phyloP scores from a whole-genome alignment of 2,329 filamentous ascomycete genomes.

The Chaetothyriales sp. region DNA sequence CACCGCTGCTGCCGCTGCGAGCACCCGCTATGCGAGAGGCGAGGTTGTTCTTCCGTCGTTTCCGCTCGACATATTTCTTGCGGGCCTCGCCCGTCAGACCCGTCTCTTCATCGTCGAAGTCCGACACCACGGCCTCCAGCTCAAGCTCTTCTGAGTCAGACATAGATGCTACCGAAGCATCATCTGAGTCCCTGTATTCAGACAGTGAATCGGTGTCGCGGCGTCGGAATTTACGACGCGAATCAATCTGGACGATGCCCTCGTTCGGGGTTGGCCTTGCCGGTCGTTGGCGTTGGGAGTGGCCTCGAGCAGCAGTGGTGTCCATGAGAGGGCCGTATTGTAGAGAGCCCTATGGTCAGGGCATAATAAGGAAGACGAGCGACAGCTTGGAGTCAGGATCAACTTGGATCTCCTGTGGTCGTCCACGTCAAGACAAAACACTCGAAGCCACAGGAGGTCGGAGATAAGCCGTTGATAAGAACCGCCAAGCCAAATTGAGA shows the following conservation, averaged over 20 bases:
- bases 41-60: constrained; percentile 50
- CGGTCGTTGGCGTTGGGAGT: not conserved
- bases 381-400: not conserved
- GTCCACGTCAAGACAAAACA: no score
- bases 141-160: constrained; percentile 41
- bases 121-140: constrained; percentile 44
- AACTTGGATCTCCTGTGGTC: not conserved
- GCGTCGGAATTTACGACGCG: constrained; percentile 15
- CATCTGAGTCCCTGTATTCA: constrained; percentile 11
- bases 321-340: not conserved
- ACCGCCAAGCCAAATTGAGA: no score
- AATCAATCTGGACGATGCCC: constrained; percentile 1
- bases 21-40: constrained; percentile 51
- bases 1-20: constrained; percentile 54
- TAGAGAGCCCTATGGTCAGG: not conserved
- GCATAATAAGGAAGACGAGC: not conserved
- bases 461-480: no score
- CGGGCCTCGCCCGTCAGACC: constrained; percentile 63
- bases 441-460: no score
- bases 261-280: not conserved
- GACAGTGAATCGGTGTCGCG: constrained; percentile 14
- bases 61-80: constrained; percentile 50
- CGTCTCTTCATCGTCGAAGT: constrained; percentile 78
- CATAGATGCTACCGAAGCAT: constrained; percentile 23
- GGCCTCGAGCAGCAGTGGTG: not conserved